Evolutionary conservation across 2,329 filamentous ascomycete genomes (phyloP).

Genomic region (Arthrobotrys megalospora): DNA sequence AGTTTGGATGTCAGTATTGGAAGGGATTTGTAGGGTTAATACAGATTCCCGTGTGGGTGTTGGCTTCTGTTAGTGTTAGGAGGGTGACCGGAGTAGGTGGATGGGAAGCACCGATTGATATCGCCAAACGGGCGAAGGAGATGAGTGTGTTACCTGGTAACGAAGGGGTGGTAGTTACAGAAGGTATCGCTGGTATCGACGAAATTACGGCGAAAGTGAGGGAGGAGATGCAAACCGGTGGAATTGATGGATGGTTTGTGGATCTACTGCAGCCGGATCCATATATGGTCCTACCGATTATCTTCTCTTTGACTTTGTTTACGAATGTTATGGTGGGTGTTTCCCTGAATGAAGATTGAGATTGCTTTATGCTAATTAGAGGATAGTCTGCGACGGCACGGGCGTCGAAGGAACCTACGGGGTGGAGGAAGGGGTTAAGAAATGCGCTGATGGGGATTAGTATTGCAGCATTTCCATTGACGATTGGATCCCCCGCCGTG

Average conservation of each 20-base stretch:
- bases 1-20: constrained; percentile 63
- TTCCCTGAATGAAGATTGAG: background rate
- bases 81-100: constrained; percentile 41
- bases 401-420: constrained; percentile 7
- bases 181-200: background rate
- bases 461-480: constrained; percentile 40
- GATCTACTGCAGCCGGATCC: constrained; percentile 63
- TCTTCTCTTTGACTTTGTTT: constrained; percentile 62
- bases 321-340: constrained; percentile 60
- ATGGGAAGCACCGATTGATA: constrained; percentile 18
- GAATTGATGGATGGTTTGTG: constrained; percentile 61
- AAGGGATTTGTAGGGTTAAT: constrained; percentile 62
- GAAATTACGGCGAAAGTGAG: constrained; percentile 11
- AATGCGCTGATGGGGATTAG: constrained; percentile 33
- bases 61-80: constrained; percentile 61
- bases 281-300: constrained; percentile 60
- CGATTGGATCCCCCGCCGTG: constrained; percentile 38
- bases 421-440: constrained; percentile 43
- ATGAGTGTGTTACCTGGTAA: background rate
- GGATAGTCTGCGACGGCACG: constrained; percentile 1
- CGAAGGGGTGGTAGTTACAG: background rate
- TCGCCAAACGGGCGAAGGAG: constrained; percentile 1
- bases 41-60: constrained; percentile 64
- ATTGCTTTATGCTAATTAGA: background rate
- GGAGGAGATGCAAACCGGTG: constrained; percentile 47